A percentile compares a stretch with the other conserved stretches of the same genome.
Evolutionary conservation across 352 stramenopile species (phyloP).

Genomic region (Globisporangium iwayamae): DNA sequence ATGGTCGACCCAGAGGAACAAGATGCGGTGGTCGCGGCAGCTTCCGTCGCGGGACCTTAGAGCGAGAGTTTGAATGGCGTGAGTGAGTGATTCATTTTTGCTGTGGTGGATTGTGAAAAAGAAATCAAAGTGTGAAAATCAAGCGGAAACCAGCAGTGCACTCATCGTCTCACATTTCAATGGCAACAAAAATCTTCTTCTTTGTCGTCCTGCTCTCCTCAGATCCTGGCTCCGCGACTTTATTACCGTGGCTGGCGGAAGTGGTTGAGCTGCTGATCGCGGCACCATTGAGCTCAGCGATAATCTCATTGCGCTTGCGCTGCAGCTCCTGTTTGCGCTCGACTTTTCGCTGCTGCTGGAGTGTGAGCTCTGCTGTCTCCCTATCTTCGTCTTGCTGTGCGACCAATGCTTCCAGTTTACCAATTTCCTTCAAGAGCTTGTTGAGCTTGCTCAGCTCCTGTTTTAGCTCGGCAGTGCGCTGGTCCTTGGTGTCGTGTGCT

Average conservation of each 20-base stretch:
- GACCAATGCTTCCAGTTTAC: constrained; percentile 22
- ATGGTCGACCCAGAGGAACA: constrained; percentile 36
- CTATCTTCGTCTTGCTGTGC: constrained; percentile 9
- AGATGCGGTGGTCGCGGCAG: no score
- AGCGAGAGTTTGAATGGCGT: neutral
- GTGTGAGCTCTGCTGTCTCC: constrained; percentile 14
- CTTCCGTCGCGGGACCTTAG: neutral
- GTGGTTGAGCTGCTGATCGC: constrained; percentile 17
- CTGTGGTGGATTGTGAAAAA: neutral
- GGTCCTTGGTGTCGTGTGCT: constrained; percentile 8
- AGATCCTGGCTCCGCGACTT: neutral
- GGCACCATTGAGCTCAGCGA: constrained; percentile 42
- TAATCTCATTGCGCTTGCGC: constrained; percentile 16
- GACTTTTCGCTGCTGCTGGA: constrained; percentile 18
- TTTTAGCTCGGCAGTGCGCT: constrained; percentile 30
- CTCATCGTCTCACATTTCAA: constrained; percentile 10
- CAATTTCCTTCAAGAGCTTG: constrained; percentile 36
- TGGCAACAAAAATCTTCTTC: constrained; percentile 17
- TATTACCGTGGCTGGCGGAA: neutral
- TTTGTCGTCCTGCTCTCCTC: neutral
- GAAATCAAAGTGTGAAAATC: neutral
- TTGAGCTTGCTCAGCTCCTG: constrained; percentile 53
- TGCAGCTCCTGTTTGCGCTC: constrained; percentile 15
- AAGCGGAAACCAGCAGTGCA: neutral
- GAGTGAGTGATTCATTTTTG: neutral